These are phyloP conservation scores for Aspergillus niger DNA, from an alignment of 2,329 filamentous ascomycete species.

Conservation along the genomic window DNA sequence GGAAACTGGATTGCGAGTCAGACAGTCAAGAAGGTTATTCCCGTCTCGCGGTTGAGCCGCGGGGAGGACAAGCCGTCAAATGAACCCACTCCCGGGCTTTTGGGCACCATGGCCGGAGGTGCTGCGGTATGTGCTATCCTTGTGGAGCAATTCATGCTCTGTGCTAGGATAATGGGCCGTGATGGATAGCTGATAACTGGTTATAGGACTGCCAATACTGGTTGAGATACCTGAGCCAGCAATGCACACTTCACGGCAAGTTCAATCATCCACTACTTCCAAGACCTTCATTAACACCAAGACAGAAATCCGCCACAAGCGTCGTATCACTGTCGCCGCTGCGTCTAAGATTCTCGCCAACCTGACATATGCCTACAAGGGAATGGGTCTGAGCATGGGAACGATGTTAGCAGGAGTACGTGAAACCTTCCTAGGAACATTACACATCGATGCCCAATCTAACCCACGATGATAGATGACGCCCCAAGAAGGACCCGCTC, in stretches of 20 bases:
- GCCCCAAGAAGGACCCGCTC: conserved; percentile 88
- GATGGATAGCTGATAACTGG: conserved; percentile 12
- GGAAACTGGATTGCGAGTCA: conserved; percentile 99
- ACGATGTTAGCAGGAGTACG: conserved; percentile 99
- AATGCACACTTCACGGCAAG: conserved; percentile 87
- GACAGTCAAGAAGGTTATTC: conserved; percentile 99
- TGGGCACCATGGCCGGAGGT: conserved; percentile 98
- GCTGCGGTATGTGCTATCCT: conserved; percentile 64
- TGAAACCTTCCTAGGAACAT: conserved; percentile 42
- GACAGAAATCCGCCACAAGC: conserved; percentile 89
- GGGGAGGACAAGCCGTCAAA: conserved; percentile 40
- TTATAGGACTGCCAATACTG: conserved; percentile 94
- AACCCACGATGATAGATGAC: conserved; percentile 32
- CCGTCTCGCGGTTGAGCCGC: conserved; percentile 43
- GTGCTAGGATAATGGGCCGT: not conserved
- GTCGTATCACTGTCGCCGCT: conserved; percentile 94
- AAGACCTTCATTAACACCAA: conserved; percentile 13
- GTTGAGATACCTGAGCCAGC: conserved; percentile 98
- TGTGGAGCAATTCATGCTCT: not conserved
- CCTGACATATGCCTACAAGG: conserved; percentile 97
- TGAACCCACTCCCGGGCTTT: conserved; percentile 54
- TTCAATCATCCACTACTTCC: not conserved
- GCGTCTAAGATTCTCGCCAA: conserved; percentile 99
- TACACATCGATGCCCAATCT: not conserved
- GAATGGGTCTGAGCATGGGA: conserved; percentile 97